Percentiles rank a stretch among this genome's conserved stretches.
phyloP scores from a whole-genome alignment of 2,329 filamentous ascomycete species.

The Phaeosphaeriaceae sp. region DNA sequence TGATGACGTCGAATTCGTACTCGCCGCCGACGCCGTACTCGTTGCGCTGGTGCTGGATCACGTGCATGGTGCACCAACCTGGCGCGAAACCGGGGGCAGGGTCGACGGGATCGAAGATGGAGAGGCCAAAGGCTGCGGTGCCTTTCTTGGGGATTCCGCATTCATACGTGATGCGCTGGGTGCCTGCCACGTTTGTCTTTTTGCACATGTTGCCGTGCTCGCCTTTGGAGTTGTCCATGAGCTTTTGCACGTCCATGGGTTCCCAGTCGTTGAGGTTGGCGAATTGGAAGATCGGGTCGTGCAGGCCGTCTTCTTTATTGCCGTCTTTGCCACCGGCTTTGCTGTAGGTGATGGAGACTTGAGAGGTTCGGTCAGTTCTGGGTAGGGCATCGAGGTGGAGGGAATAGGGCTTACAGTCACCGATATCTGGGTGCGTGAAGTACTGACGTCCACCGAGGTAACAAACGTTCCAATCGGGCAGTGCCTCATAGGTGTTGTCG shows the following conservation, averaged over 20 bases:
- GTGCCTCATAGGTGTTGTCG: background rate
- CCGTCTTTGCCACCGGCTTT: conserved; percentile 6
- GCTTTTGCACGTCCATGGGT: background rate
- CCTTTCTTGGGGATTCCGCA: conserved; percentile 6
- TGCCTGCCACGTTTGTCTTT: background rate
- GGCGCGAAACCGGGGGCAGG: conserved; percentile 1
- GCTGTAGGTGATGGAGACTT: conserved; percentile 3
- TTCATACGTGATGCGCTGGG: conserved; percentile 1
- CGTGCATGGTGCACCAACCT: conserved; percentile 7
- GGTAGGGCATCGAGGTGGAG: background rate
- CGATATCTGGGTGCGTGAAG: conserved; percentile 8
- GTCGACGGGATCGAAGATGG: conserved; percentile 6
- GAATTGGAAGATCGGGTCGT: conserved; percentile 4
- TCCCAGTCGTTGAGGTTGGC: conserved; percentile 7
- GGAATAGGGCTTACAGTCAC: background rate
- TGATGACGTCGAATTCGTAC: conserved; percentile 4
- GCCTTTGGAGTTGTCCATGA: conserved; percentile 3
- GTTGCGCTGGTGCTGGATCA: conserved; percentile 7
- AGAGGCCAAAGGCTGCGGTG: conserved; percentile 5
- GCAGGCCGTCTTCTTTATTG: conserved; percentile 6
- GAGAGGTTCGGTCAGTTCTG: background rate
- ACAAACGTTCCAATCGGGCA: conserved; percentile 7
- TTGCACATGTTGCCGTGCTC: conserved; percentile 5
- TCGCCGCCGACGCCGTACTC: conserved; percentile 3
- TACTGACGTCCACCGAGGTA: conserved; percentile 4